phyloP scores from a whole-genome alignment of 345 rosid genomes.

The Lenwebbia sp. region DNA sequence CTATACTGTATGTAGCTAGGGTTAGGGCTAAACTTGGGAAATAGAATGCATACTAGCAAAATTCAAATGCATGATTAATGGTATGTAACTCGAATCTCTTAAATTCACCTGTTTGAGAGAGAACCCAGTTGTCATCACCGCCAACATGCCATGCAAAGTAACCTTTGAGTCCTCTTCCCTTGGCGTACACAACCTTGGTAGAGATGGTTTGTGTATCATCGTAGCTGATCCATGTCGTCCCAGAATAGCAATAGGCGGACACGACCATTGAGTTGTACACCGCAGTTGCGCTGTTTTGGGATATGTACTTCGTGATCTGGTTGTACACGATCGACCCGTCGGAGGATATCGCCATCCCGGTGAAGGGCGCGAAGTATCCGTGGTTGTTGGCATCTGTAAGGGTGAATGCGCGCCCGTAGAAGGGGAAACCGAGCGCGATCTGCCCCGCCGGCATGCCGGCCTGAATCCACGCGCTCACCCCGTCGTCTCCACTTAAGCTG shows the following conservation, averaged over 20 bases:
- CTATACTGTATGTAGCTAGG: not conserved
- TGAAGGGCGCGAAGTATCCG: constrained; percentile 42
- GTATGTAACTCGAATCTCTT: not conserved
- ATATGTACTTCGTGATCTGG: constrained; percentile 22
- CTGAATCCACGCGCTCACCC: constrained; percentile 38
- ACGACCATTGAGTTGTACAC: constrained; percentile 34
- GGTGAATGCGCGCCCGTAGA: constrained; percentile 47
- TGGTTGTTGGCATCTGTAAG: constrained; percentile 36
- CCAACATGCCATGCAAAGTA: constrained; percentile 72
- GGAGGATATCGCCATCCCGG: constrained; percentile 13
- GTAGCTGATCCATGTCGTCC: constrained; percentile 51
- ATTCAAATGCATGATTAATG: not conserved
- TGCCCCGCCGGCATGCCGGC: constrained; percentile 32
- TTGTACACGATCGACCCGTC: constrained; percentile 21
- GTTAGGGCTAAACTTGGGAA: not conserved
- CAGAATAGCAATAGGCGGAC: constrained; percentile 37
- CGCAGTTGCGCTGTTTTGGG: constrained; percentile 16
- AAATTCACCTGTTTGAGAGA: constrained; percentile 6
- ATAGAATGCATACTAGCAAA: not conserved
- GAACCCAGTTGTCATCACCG: constrained; percentile 35
- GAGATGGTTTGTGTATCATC: constrained; percentile 38
- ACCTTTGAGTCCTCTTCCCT: constrained; percentile 43
- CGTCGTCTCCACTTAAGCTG: constrained; percentile 41
- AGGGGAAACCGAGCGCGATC: constrained; percentile 60
- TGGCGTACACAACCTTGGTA: constrained; percentile 37